These are phyloP conservation scores for Solanum lycopersicoides DNA, from an alignment of 257 asterid genomes.

Conservation along the genomic window DNA sequence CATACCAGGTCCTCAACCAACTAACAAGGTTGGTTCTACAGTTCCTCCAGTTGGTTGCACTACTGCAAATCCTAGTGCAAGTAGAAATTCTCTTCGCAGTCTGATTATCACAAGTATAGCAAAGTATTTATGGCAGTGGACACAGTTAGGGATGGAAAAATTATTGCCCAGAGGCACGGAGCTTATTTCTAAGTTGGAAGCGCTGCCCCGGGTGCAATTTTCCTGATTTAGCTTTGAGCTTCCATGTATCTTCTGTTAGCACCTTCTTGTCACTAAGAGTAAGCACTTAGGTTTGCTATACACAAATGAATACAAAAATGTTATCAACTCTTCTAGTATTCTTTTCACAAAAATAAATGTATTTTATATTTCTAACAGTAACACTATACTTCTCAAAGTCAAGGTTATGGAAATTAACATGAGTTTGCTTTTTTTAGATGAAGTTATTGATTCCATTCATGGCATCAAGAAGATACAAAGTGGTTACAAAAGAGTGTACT, in stretches of 20 bases:
- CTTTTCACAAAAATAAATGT: no score
- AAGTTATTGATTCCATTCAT: no score
- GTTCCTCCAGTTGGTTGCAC: constrained; percentile 21
- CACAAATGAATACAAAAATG: no score
- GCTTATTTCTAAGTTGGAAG: constrained; percentile 93
- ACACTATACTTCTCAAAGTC: no score
- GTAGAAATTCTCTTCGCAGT: constrained; percentile 27
- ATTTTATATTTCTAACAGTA: no score
- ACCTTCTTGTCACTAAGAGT: neutral
- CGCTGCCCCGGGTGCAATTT: constrained; percentile 57
- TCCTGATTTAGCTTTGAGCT: neutral
- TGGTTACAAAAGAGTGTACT: no score
- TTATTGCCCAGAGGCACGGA: constrained; percentile 85
- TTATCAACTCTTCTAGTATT: no score
- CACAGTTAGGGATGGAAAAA: constrained; percentile 87
- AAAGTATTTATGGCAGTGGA: constrained; percentile 89
- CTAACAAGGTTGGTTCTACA: constrained; percentile 26
- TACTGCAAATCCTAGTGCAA: constrained; percentile 31
- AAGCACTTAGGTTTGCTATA: neutral
- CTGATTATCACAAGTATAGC: constrained; percentile 77
- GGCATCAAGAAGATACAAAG: no score
- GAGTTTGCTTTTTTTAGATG: no score
- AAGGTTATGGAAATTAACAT: no score
- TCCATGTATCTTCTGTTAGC: neutral
- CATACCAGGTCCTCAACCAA: constrained; percentile 33